Evolutionary conservation across 2,329 filamentous ascomycete genomes (phyloP), one percentile per base, ranked within the genome.

Genomic region (Talaromyces sp.): DNA sequence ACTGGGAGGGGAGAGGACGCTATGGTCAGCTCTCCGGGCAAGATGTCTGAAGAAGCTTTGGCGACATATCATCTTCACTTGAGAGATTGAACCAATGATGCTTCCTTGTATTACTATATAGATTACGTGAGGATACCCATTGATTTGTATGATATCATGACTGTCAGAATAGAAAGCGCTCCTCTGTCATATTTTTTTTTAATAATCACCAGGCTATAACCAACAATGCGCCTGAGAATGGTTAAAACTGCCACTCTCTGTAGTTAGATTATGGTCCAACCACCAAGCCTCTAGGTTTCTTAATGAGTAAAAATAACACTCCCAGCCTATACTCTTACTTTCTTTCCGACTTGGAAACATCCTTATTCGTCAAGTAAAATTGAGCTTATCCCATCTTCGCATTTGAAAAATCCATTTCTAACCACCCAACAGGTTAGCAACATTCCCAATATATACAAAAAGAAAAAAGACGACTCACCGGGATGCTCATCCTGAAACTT

Each of bases 401-500:
- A 65, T 87, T 84, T 16, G 82, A 85, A 68, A 89, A 89, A 72
- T 89, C 86, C 86, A 89, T 87, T 76, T 89, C 86, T 78, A 63
- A 23, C 57, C 18, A 31, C 50, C 9, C 18, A 56, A 36, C 56
- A 60, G 59, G 63, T 67, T 33, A 67, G 60, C 42, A 65, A 57
- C 10, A 40, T 40, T 40, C 16, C 23, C 12, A 10, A 31, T 53
- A 9, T 12, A 7, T 10, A 12, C 33, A 36, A 23, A 23, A 12
- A 40, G 23, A 31, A 59, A 59, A 54, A 8, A 58, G 40, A 34
- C 18, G 61, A 71, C 70, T 65, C 68, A 78, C 76, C 76, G 1
- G 87, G 87, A 77, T 89, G 87, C 71, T 96, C 87, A 57, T 81
- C 82, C 85, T 97, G 89, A 79, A 99, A 98, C 81, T 96, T 92